Evolutionary conservation across 176 grass and related monocot species (phyloP).

Genomic region (Miscanthus lutarioriparius): DNA sequence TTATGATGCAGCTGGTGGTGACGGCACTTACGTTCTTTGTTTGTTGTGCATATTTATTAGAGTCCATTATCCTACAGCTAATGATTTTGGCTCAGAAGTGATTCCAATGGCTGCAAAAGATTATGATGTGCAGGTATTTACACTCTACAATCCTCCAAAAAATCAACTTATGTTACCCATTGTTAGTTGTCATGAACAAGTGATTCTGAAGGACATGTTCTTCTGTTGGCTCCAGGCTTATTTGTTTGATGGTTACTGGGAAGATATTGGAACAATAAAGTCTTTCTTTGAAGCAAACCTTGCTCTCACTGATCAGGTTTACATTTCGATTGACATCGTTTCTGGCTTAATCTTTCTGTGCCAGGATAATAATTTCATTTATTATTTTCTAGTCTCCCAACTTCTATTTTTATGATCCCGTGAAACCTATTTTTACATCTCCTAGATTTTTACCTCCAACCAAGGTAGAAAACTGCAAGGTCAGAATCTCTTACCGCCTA

Average conservation of each 20-base stretch:
- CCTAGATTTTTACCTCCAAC: slow-evolving; percentile 79
- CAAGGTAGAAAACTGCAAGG: slow-evolving; percentile 73
- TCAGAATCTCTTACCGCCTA: slow-evolving; percentile 20
- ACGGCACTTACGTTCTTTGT: neutral
- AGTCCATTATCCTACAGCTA: slow-evolving; percentile 61
- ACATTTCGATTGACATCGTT: neutral
- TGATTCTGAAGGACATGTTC: neutral
- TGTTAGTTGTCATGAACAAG: neutral
- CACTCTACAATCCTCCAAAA: neutral
- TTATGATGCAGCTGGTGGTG: neutral
- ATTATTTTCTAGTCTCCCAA: slow-evolving; percentile 55
- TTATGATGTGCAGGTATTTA: slow-evolving; percentile 69
- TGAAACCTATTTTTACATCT: slow-evolving; percentile 74
- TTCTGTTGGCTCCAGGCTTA: slow-evolving; percentile 44
- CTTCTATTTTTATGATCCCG: slow-evolving; percentile 79
- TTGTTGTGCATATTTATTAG: slow-evolving; percentile 43
- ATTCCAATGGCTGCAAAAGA: slow-evolving; percentile 76
- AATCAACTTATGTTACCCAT: neutral
- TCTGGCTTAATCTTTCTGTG: slow-evolving; percentile 16
- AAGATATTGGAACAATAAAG: slow-evolving; percentile 86
- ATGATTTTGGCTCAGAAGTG: slow-evolving; percentile 95
- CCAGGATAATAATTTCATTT: neutral
- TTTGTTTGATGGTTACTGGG: slow-evolving; percentile 84
- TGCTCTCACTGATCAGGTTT: slow-evolving; percentile 77
- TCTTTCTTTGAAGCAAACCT: slow-evolving; percentile 89